These are phyloP conservation scores for Sclerotinia minor DNA, from an alignment of 2,329 filamentous ascomycete genomes.

Conservation along the genomic window DNA sequence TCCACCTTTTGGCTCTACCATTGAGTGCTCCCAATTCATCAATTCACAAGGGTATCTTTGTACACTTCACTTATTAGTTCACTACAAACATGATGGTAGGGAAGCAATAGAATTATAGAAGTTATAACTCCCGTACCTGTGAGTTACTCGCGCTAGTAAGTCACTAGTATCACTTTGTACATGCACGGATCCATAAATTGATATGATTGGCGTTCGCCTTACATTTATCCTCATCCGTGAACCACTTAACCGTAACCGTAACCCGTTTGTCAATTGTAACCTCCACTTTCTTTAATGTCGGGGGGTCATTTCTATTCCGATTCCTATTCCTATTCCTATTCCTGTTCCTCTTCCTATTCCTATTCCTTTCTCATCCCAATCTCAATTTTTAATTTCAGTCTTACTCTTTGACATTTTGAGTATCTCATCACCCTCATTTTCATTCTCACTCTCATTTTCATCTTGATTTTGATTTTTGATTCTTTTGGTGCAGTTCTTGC, in stretches of 20 bases:
- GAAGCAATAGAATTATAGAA: slow-evolving; percentile 3
- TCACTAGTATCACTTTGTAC: neutral
- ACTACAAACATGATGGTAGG: neutral
- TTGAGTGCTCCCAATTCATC: neutral
- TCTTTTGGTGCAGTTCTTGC: slow-evolving; percentile 11
- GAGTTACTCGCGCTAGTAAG: too few relatives aligned
- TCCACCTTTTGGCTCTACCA: neutral
- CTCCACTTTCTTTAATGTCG: too few relatives aligned
- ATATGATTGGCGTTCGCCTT: neutral
- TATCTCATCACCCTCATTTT: slow-evolving; percentile 7
- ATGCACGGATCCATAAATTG: slow-evolving; percentile 2
- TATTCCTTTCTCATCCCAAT: neutral
- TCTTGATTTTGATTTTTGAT: too few relatives aligned
- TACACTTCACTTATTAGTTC: neutral
- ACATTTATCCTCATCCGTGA: neutral
- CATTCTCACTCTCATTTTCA: neutral
- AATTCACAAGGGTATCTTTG: neutral
- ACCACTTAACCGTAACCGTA: too few relatives aligned
- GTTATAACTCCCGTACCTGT: too few relatives aligned
- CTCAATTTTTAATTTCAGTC: neutral
- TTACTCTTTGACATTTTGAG: neutral
- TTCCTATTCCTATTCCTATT: neutral
- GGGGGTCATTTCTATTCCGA: too few relatives aligned
- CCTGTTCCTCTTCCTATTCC: neutral
- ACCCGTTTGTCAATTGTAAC: too few relatives aligned